A percentile compares a stretch with the other conserved stretches of the same genome.
Evolutionary conservation across 345 rosid species (phyloP).

Genomic region (rapeseed (Brassica napus)): DNA sequence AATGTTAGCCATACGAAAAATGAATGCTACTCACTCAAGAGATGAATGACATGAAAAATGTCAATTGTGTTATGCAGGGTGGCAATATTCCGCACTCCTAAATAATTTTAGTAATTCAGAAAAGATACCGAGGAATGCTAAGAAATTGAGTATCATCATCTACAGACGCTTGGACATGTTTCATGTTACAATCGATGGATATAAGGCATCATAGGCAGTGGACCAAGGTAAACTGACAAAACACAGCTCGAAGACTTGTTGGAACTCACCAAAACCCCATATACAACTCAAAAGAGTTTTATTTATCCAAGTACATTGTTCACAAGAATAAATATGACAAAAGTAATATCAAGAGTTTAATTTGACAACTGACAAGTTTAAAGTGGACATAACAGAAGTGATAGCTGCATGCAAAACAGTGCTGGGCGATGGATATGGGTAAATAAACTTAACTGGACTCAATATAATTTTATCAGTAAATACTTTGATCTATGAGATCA

Average conservation of each 20-base stretch:
- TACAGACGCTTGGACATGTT: background rate
- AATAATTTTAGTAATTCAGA: background rate
- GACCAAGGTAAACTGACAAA: slow-evolving; percentile 5
- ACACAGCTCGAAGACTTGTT: background rate
- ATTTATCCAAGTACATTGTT: background rate
- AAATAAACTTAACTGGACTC: no score
- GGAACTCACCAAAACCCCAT: background rate
- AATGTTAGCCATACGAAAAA: background rate
- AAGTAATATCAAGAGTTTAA: background rate
- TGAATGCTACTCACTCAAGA: background rate
- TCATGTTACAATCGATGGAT: background rate
- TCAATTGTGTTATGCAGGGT: background rate
- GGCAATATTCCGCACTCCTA: background rate
- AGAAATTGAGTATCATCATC: background rate
- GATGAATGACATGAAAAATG: background rate
- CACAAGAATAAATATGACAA: background rate
- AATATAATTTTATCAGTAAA: no score
- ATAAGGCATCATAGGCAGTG: background rate
- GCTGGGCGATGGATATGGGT: no score
- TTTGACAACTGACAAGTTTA: background rate
- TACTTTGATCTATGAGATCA: background rate
- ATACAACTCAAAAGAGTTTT: background rate
- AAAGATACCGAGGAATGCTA: background rate
- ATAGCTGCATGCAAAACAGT: no score
- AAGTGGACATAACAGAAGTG: background rate